These are phyloP conservation scores for Geopyxis carbonaria DNA, from an alignment of 495 filamentous ascomycete genomes.

Conservation along the genomic window DNA sequence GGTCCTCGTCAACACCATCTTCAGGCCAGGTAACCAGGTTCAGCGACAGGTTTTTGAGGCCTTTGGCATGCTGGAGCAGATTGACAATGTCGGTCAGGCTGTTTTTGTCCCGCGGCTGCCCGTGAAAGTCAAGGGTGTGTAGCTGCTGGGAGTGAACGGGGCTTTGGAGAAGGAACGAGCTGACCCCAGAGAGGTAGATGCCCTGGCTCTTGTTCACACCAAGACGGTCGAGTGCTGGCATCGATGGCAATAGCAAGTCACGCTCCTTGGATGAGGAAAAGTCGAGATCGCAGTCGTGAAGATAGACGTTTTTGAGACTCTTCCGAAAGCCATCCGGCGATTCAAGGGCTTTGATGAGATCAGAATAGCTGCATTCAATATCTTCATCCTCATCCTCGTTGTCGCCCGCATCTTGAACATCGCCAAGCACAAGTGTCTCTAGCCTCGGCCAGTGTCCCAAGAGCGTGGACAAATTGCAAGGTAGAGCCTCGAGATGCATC, in stretches of 20 bases:
- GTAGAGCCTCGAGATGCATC: constrained; percentile 2
- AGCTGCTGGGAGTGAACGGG: background rate
- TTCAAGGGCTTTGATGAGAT: background rate
- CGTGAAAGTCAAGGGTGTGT: background rate
- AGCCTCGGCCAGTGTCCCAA: background rate
- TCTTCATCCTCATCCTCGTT: background rate
- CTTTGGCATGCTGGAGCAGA: background rate
- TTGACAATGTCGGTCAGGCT: background rate
- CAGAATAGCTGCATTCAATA: background rate
- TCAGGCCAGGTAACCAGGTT: background rate
- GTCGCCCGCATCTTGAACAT: background rate
- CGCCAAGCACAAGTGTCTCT: constrained; percentile 1
- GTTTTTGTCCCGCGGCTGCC: background rate
- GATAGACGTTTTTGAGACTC: background rate
- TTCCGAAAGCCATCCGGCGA: background rate
- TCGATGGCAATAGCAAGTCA: background rate
- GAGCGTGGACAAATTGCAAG: background rate
- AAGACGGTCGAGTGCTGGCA: background rate
- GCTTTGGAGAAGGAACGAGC: background rate
- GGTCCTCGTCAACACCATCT: background rate
- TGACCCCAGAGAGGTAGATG: background rate
- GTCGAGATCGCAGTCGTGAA: constrained; percentile 7
- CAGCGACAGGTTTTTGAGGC: background rate
- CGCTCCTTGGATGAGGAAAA: background rate
- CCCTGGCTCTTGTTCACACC: background rate